Conservation (phyloP, 1,139 yeast genomes). For the Lodderomyces parapsilosis region DNA sequence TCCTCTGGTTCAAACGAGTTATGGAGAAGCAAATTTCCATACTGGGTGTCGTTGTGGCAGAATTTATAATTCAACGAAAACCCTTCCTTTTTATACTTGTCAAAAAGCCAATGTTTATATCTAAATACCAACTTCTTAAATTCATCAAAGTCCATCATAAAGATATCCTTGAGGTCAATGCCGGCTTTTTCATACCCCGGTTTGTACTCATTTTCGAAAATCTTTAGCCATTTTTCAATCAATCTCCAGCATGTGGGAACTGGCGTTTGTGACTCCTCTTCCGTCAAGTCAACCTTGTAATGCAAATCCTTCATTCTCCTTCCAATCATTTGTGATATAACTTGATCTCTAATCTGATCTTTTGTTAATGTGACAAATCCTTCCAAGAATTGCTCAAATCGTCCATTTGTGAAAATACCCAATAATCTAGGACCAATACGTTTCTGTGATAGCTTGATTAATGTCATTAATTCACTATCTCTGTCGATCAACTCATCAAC, state of each 20-base stretch:
- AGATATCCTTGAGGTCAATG: conserved; percentile 38
- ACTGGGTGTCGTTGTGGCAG: conserved; percentile 95
- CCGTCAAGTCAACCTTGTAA: conserved; percentile 69
- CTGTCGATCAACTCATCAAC: conserved; percentile 86
- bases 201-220: conserved; percentile 46
- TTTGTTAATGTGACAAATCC: conserved; percentile 75
- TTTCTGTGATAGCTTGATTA: conserved; percentile 70
- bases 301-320: conserved; percentile 96
- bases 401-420: conserved; percentile 88
- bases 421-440: conserved; percentile 85
- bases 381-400: conserved; percentile 87
- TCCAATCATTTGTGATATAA: conserved; percentile 81
- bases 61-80: conserved; percentile 59
- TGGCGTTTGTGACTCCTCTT: conserved; percentile 28
- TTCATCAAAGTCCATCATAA: conserved; percentile 47
- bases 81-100: conserved; percentile 46
- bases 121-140: conserved; percentile 47
- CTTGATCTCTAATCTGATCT: conserved; percentile 70
- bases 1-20: conserved; percentile 35
- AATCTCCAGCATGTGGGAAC: conserved; percentile 66
- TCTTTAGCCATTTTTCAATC: conserved; percentile 67
- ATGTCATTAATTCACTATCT: conserved; percentile 69
- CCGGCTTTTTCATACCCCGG: conserved; percentile 26
- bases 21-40: conserved; percentile 76
- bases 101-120: conserved; percentile 64